phyloP scores from a whole-genome alignment of 768 basidiomycete genomes.

The Paxillus involutus region DNA sequence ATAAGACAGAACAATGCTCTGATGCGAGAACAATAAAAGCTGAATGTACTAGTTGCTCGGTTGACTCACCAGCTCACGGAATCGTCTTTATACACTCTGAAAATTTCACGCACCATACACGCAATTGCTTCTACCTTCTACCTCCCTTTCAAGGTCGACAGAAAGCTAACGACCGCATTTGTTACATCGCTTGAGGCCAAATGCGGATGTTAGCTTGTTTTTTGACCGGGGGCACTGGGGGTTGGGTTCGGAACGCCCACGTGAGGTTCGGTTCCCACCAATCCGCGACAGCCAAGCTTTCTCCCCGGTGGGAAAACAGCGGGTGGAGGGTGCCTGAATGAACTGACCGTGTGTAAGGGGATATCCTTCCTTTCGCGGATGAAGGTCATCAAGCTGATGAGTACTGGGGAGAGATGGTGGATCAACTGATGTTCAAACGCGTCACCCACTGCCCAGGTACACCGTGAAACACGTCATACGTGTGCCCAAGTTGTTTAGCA shows the following conservation, averaged over 20 bases:
- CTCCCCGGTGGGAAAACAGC: no score
- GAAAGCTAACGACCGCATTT: slow-evolving; percentile 19
- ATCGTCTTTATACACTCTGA: slow-evolving; percentile 25
- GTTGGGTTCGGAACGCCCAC: neutral
- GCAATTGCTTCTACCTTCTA: slow-evolving; percentile 17
- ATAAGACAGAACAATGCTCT: neutral
- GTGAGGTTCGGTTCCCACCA: neutral
- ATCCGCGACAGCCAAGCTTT: no score
- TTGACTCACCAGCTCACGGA: slow-evolving; percentile 9
- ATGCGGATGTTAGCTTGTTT: slow-evolving; percentile 30
- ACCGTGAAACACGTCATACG: no score
- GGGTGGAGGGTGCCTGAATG: neutral
- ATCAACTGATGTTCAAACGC: no score
- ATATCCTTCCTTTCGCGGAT: slow-evolving; percentile 14
- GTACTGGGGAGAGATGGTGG: no score
- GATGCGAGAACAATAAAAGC: slow-evolving; percentile 32
- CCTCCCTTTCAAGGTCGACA: slow-evolving; percentile 25
- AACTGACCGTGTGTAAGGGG: neutral
- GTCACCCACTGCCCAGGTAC: no score
- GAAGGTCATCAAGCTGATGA: slow-evolving; percentile 3
- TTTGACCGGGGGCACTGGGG: slow-evolving; percentile 17
- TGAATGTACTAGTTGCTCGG: slow-evolving; percentile 13
- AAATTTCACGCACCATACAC: neutral
- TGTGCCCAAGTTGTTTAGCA: no score
- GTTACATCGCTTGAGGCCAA: slow-evolving; percentile 22